Conservation (phyloP, 2,329 filamentous ascomycete species). For the Knoxdaviesia proteae region DNA sequence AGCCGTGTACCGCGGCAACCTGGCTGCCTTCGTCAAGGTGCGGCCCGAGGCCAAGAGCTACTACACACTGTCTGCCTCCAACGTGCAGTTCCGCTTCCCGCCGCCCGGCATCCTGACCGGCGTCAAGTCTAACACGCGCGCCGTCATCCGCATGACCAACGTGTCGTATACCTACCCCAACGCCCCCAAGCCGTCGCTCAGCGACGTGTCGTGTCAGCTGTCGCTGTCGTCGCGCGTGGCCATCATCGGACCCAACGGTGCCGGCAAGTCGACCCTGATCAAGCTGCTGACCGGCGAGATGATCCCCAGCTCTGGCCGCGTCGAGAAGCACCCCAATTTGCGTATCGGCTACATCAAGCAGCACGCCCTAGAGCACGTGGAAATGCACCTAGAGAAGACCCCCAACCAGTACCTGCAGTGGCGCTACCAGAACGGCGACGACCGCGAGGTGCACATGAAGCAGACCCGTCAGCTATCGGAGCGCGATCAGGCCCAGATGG, state of each 20-base stretch:
- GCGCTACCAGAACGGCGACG: slow-evolving; percentile 93
- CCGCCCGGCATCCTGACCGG: slow-evolving; percentile 82
- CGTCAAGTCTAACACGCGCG: slow-evolving; percentile 84
- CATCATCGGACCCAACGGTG: slow-evolving; percentile 93
- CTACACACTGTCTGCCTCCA: slow-evolving; percentile 78
- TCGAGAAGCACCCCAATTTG: slow-evolving; percentile 96
- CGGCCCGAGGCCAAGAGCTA: slow-evolving; percentile 94
- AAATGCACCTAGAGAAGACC: slow-evolving; percentile 98
- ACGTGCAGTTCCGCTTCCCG: slow-evolving; percentile 95
- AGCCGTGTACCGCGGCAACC: slow-evolving; percentile 63
- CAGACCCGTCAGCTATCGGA: slow-evolving; percentile 79
- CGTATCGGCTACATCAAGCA: slow-evolving; percentile 99
- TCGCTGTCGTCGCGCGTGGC: slow-evolving; percentile 80
- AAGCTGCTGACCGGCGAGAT: slow-evolving; percentile 89
- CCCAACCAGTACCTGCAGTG: slow-evolving; percentile 98
- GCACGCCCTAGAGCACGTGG: slow-evolving; percentile 94
- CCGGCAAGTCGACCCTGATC: slow-evolving; percentile 94
- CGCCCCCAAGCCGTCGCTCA: slow-evolving; percentile 66
- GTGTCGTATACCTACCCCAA: slow-evolving; percentile 89
- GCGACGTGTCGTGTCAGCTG: slow-evolving; percentile 72
- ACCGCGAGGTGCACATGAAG: slow-evolving; percentile 93
- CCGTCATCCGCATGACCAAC: slow-evolving; percentile 87
- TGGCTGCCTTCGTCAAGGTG: slow-evolving; percentile 65
- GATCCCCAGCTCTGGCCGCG: slow-evolving; percentile 62
- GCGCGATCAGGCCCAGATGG: slow-evolving; percentile 76